These are phyloP conservation scores for Thinopyrum elongatum DNA, from an alignment of 176 grass and related monocot genomes.

Conservation along the genomic window DNA sequence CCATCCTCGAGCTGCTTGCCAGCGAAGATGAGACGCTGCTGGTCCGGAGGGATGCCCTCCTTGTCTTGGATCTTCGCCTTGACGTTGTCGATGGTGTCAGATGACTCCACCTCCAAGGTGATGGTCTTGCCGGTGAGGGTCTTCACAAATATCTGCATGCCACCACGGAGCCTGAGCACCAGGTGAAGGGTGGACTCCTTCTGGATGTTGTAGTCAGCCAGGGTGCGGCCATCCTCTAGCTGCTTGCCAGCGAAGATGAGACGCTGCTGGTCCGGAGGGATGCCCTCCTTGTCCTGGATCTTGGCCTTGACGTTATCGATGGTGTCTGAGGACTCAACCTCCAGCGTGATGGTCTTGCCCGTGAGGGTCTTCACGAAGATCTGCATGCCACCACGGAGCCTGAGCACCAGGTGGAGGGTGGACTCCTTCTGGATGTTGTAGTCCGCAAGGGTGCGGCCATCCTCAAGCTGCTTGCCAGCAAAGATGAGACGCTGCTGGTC, in stretches of 20 bases:
- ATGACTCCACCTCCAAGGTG: neutral
- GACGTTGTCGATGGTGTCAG: neutral
- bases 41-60: constrained; percentile 63
- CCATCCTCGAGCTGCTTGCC: constrained; percentile 64
- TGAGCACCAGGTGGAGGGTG: constrained; percentile 57
- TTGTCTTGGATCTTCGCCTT: constrained; percentile 87
- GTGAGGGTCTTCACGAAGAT: constrained; percentile 90
- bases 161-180: constrained; percentile 57
- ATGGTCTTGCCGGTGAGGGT: neutral
- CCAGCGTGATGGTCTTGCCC: constrained; percentile 91
- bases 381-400: constrained; percentile 64
- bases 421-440: constrained; percentile 88
- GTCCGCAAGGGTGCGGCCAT: constrained; percentile 60
- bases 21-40: constrained; percentile 49
- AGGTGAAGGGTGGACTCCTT: constrained; percentile 76
- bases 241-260: constrained; percentile 82
- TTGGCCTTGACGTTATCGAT: constrained; percentile 80
- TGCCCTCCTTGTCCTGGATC: constrained; percentile 86
- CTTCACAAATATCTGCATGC: constrained; percentile 55
- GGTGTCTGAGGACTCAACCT: constrained; percentile 83
- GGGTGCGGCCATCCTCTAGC: constrained; percentile 74
- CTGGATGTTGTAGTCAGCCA: constrained; percentile 91
- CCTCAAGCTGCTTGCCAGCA: constrained; percentile 60
- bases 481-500: constrained; percentile 68
- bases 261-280: constrained; percentile 72